Base-by-base conservation (phyloP, 2,329 filamentous ascomycete genomes). In the Colletotrichum spinosum region DNA sequence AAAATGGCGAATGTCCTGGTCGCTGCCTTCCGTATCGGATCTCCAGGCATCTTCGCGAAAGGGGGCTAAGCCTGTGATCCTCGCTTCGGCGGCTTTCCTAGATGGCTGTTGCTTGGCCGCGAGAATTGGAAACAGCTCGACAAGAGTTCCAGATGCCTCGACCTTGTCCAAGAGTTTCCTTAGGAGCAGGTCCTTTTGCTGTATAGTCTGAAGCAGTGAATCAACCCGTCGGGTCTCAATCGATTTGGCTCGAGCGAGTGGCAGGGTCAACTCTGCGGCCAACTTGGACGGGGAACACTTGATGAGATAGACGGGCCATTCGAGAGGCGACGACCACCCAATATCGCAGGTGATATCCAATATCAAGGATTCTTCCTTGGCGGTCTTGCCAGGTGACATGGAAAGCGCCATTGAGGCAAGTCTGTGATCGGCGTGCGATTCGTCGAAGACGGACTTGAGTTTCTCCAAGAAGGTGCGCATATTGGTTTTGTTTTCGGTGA, bases 401-500 rank as follows among this genome's bases (percentile, higher is more conserved):
- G 74, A 72, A 49, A 89, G 72, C 12, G 74, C 77, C 58, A 89
- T 71, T 64, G 76, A 76, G 68, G 81, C 85, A 67, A 77, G 77
- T 67, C 74, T 73, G 68, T 84, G 81, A 42, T 79, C 80, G 17
- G 74, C 72, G 42, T 78, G 78, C 17, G 72, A 86, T 62, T 68
- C 80, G 79, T 81, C 84, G 72, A 88, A 77, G 37, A 84, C 83
- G 45, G 79, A 78, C 53, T 80, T 76, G 15, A 95, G 79, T 70
- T 90, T 89, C 25, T 86, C 81, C 12, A 94, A 79, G 55, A 95
- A 87, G 55, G 89, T 88, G 34, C 78, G 74, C 77, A 92, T 87
- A 71, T 95, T 92, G 55, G 88, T 85, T 0, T 83, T 80, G 65
- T 90, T 89, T 69, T 91, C 88, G 72, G 85, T 88, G 1, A 92